Conservation (phyloP, 1,284 basidiomycete genomes). For the Peniophora sp. region DNA sequence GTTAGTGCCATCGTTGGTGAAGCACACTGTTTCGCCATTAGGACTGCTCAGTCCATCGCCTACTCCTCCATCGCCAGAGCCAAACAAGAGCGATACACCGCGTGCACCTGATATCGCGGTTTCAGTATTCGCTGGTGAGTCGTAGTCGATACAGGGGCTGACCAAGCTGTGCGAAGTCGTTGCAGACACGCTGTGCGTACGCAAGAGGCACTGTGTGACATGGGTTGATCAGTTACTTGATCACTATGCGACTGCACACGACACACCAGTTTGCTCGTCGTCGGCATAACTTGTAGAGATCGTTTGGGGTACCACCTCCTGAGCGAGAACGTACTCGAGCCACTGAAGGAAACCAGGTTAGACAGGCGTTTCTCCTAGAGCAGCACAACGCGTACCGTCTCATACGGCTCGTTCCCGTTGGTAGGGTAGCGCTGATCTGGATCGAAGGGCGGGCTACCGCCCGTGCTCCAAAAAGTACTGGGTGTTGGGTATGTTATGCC, state of each 20-base stretch:
- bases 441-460: slow-evolving; percentile 49
- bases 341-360: slow-evolving; percentile 37
- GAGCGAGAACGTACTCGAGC: slow-evolving; percentile 39
- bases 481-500: slow-evolving; percentile 45
- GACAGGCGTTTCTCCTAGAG: too few species aligned
- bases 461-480: slow-evolving; percentile 55
- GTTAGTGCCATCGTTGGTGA: slow-evolving; percentile 31
- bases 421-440: slow-evolving; percentile 31
- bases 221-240: background rate
- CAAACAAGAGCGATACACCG: slow-evolving; percentile 35
- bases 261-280: slow-evolving; percentile 53
- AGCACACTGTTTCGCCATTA: slow-evolving; percentile 30
- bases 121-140: background rate
- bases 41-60: slow-evolving; percentile 35
- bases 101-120: slow-evolving; percentile 26
- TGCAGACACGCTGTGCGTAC: slow-evolving; percentile 30
- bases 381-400: background rate
- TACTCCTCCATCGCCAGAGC: slow-evolving; percentile 32
- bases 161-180: slow-evolving; percentile 39
- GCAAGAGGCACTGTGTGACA: slow-evolving; percentile 26
- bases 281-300: slow-evolving; percentile 69
- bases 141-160: slow-evolving; percentile 3
- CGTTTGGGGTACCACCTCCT: slow-evolving; percentile 36
- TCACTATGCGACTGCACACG: slow-evolving; percentile 12
- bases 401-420: slow-evolving; percentile 61